Evolutionary conservation across 306 rosid species (phyloP), one percentile per base, ranked within the genome.

Genomic region (Castanea mollissima): DNA sequence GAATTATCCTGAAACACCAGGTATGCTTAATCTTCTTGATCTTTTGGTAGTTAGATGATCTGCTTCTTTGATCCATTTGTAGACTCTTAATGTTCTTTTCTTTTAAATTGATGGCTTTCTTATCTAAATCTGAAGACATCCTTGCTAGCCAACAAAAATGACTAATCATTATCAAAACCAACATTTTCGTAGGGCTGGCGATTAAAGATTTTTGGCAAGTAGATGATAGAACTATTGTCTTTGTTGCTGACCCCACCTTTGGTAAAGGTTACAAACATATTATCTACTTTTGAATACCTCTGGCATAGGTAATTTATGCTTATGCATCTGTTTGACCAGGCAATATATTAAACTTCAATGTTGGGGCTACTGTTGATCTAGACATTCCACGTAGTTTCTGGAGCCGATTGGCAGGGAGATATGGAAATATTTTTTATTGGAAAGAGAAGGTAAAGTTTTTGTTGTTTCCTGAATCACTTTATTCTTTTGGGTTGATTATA

Each of bases 221-320:
- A 82, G 99, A 95, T 91, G 99, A 95, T 76, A 91, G 93, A 83
- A 95, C 99, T 78, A 81, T 95, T 65, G 98, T 95, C 54, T 95
- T 95, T 83, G 99, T 95, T 79, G 99, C 99, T 52, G 99, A 95
- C 87, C 99, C 99, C 38, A 95, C 98, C 18, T 92, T 95, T 82
- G 99, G 99, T 95, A 92, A 79, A 78, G 32, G 27, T 75, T 60
- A 44, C 27, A 54, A 38, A 29, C 69, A 19, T 35, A 38, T 15
- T 58, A n/a, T 38, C 15, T 23, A 74, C 31, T 6, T 71, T 35
- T 64, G 38, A 6, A 34, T 57, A 25, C 74, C 52, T 73, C 54
- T 81, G 56, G 44, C 74, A n/a, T 56, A n/a, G 67, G 64, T 69
- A 14, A 76, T 77, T 78, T 62, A 54, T 4, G 15, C 20, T 38